These are phyloP conservation scores for Daldinia grandis DNA, from an alignment of 495 filamentous ascomycete genomes.

Conservation along the genomic window DNA sequence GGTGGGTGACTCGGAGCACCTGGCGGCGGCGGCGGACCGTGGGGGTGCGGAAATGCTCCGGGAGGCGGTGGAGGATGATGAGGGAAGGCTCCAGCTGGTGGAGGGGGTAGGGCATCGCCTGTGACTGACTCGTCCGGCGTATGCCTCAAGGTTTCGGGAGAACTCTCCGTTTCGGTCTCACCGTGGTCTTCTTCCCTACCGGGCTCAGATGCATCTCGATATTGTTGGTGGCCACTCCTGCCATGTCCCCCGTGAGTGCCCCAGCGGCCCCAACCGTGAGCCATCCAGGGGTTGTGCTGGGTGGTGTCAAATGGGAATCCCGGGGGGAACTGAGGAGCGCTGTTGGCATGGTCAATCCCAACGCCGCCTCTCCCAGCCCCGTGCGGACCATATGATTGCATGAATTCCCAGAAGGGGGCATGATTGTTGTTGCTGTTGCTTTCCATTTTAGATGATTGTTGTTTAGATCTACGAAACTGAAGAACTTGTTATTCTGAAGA, in stretches of 20 bases:
- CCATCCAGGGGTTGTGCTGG: constrained; percentile 39
- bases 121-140: constrained; percentile 32
- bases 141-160: constrained; percentile 35
- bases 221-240: constrained; percentile 21
- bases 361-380: constrained; percentile 31
- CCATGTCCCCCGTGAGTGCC: constrained; percentile 26
- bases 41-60: constrained; percentile 14
- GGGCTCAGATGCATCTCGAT: constrained; percentile 15
- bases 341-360: constrained; percentile 46
- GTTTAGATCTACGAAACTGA: constrained; percentile 1
- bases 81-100: constrained; percentile 24
- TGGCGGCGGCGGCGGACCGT: constrained; percentile 21
- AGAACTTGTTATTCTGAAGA: constrained; percentile 16
- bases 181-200: constrained; percentile 15
- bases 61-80: constrained; percentile 23
- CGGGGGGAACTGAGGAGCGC: constrained; percentile 18
- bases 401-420: constrained; percentile 45
- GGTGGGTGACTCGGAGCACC: constrained; percentile 21
- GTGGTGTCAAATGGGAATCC: constrained; percentile 40
- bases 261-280: constrained; percentile 26
- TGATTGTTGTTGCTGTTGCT: constrained; percentile 34
- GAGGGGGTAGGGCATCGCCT: constrained; percentile 20
- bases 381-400: constrained; percentile 38
- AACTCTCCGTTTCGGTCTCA: constrained; percentile 27
- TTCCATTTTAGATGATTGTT: constrained; percentile 31